These are phyloP conservation scores for Rhododendron mucronatum DNA, from an alignment of 148 eudicot genomes.

Conservation along the genomic window DNA sequence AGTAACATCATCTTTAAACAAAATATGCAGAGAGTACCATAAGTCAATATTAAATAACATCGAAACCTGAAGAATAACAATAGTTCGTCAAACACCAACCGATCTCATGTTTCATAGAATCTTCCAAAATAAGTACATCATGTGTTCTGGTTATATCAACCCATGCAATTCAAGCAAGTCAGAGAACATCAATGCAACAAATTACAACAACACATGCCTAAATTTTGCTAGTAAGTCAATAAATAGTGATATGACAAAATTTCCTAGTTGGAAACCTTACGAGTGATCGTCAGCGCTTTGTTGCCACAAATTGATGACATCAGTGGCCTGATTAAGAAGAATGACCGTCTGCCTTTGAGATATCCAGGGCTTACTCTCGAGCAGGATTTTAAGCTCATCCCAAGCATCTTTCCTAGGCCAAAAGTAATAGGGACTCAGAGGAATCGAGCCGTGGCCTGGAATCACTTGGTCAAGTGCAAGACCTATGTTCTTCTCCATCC, in stretches of 20 bases:
- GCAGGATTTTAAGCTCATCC: slow-evolving; percentile 86
- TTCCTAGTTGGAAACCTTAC: slow-evolving; percentile 16
- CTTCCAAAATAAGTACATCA: neutral
- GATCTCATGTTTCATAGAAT: neutral
- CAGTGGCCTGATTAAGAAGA: slow-evolving; percentile 92
- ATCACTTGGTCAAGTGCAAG: slow-evolving; percentile 71
- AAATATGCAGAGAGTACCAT: neutral
- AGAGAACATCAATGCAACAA: neutral
- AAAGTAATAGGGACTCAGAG: slow-evolving; percentile 83
- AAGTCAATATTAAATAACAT: neutral
- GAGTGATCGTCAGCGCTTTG: slow-evolving; percentile 60
- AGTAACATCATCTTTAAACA: neutral
- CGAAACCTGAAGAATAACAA: neutral
- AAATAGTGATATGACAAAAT: slow-evolving; percentile 2
- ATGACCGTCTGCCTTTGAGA: slow-evolving; percentile 75
- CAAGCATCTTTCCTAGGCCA: slow-evolving; percentile 99
- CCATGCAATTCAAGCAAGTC: neutral
- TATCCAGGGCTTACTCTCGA: slow-evolving; percentile 93
- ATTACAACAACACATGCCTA: neutral
- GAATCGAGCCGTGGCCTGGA: slow-evolving; percentile 79
- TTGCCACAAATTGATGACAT: slow-evolving; percentile 96
- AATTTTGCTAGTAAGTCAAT: neutral
- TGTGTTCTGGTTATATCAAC: neutral
- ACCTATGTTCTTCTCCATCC: slow-evolving; percentile 99
- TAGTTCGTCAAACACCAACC: neutral